Base-by-base conservation (phyloP, 2,329 filamentous ascomycete genomes). In the Verruconis gallopava region DNA sequence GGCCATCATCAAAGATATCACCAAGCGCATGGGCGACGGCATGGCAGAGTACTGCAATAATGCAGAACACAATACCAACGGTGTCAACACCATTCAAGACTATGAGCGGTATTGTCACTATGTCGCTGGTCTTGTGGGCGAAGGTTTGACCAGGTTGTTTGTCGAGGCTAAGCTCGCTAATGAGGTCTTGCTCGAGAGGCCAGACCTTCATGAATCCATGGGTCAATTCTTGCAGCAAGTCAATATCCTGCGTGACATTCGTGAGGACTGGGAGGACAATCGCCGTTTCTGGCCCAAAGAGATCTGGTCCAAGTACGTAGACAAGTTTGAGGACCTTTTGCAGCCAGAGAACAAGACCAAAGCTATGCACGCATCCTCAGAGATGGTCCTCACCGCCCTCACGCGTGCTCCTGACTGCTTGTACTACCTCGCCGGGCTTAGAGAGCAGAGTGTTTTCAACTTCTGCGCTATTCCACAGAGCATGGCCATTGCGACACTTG, bases 41-140 rank as follows among this genome's bases (percentile, higher is more conserved):
- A 98, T 98, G 91, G 91, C 91, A 20, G 89, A 98, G 64, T 98
- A 93, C 59, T 30, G 21, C 21, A 71, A 82, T 51, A 91, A 93
- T 53, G 79, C 84, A 12, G 84, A 91, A 53, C 73, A 82, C 62
- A 85, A 86, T 53, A 67, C 74, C 49, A 77, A 85, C 46, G 85
- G 85, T 37, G 80, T 96, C 45, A 72, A 85, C 56, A 89, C 83
- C 0, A 66, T 93, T 51, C 72, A 80, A 40, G 88, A 96, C 52
- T 98, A 96, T 61, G 88, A 98, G 65, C 68, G 88, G 42, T 98
- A 98, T 69, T 98, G 91, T 66, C 86, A 93, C 62, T 96, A 96
- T 57, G 91, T 98, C 21, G 91, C 91, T n/a, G 91, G 91, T 21
- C 69, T 98, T n/a, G 91, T 98, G 22, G 91, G 91, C 44, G 89